These are phyloP conservation scores for Phanerochaete carnosa DNA, from an alignment of 768 basidiomycete species.

Conservation along the genomic window DNA sequence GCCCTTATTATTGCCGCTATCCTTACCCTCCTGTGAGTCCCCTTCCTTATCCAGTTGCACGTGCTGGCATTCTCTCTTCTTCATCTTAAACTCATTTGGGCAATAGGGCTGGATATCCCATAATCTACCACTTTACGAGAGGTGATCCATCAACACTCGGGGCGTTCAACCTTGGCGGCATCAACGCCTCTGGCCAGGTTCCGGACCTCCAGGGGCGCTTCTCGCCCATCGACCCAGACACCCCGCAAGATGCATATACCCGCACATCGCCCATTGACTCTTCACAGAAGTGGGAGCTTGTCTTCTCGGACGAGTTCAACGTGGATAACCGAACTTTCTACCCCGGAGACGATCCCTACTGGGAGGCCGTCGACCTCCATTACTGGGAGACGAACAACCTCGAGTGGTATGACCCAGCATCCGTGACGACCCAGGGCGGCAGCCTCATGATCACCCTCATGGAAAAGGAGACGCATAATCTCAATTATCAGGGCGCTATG, in stretches of 20 bases:
- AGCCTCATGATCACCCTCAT: conserved; percentile 72
- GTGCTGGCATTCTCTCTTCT: background rate
- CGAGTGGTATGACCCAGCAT: conserved; percentile 86
- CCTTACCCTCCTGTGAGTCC: conserved; percentile 27
- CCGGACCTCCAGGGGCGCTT: conserved; percentile 36
- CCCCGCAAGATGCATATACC: conserved; percentile 58
- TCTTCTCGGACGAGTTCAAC: conserved; percentile 91
- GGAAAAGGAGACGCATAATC: conserved; percentile 60
- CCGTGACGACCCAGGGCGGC: conserved; percentile 72
- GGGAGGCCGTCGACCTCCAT: conserved; percentile 81
- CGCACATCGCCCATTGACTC: conserved; percentile 51
- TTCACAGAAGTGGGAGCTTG: conserved; percentile 51
- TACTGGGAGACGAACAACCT: conserved; percentile 55
- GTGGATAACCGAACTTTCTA: conserved; percentile 76
- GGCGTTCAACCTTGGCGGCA: conserved; percentile 45
- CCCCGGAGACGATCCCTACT: conserved; percentile 82
- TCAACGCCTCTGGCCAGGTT: conserved; percentile 46
- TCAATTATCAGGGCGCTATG: conserved; percentile 71
- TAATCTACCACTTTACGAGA: conserved; percentile 28
- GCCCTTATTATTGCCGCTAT: conserved; percentile 28
- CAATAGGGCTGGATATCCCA: conserved; percentile 33
- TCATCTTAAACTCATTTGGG: background rate
- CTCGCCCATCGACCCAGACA: conserved; percentile 74
- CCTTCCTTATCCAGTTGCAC: background rate
- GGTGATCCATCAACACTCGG: conserved; percentile 25